A percentile compares a stretch with the other conserved stretches of the same genome.
Conservation (phyloP, 176 grass and related monocot genomes). For the Tillandsia fasciculata region DNA sequence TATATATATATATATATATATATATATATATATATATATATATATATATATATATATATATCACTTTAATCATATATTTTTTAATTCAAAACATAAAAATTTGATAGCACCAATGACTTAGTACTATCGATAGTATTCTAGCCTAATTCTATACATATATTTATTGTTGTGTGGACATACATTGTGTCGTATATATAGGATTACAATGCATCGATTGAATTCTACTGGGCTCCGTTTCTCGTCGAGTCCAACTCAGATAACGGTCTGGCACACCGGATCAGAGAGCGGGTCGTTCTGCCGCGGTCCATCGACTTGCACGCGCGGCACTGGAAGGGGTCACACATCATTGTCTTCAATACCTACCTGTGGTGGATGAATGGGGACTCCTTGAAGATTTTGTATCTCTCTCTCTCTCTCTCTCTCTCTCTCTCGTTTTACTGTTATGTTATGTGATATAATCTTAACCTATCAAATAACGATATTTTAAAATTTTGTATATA, state of each 20-base stretch:
- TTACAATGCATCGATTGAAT: slow-evolving; percentile 92
- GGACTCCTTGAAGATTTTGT: slow-evolving; percentile 75
- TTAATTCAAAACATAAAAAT: too few relatives aligned
- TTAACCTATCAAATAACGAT: not conserved
- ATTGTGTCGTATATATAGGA: slow-evolving; percentile 26
- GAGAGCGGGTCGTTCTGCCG: slow-evolving; percentile 52
- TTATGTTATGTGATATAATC: not conserved
- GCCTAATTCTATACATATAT: too few relatives aligned
- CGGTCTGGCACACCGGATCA: slow-evolving; percentile 51
- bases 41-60: too few relatives aligned
- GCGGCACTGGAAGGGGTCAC: slow-evolving; percentile 64
- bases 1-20: too few relatives aligned
- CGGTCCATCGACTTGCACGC: slow-evolving; percentile 68
- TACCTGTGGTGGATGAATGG: slow-evolving; percentile 98
- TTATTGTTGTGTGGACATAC: not conserved
- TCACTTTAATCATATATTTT: too few relatives aligned
- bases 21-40: too few relatives aligned
- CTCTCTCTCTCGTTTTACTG: not conserved
- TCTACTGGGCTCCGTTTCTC: slow-evolving; percentile 97
- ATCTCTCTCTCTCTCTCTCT: slow-evolving; percentile 30
- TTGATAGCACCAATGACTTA: too few relatives aligned
- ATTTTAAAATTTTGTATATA: not conserved
- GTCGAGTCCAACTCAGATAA: slow-evolving; percentile 93
- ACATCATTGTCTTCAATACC: slow-evolving; percentile 89
- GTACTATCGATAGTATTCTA: too few relatives aligned